Evolutionary conservation across 495 filamentous ascomycete genomes (phyloP).

Genomic region (Annulohypoxylon maeteangense): DNA sequence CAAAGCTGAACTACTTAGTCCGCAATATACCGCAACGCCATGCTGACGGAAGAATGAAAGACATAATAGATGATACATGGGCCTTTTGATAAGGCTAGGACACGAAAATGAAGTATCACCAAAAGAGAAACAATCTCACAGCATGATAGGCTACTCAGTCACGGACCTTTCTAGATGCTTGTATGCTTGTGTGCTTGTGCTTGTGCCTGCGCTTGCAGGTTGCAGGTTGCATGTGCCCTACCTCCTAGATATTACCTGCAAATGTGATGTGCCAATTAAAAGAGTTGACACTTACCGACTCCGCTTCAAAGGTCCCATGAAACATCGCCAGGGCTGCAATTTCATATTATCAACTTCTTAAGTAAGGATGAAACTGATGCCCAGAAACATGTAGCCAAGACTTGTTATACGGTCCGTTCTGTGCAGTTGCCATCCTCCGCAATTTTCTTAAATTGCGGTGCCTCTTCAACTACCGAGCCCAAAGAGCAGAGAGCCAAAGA

Average conservation of each 20-base stretch:
- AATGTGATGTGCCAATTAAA: slow-evolving; percentile 11
- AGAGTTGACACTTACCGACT: neutral
- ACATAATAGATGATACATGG: too few relatives aligned
- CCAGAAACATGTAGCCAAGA: slow-evolving; percentile 14
- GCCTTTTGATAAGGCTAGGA: slow-evolving; percentile 18
- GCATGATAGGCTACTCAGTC: slow-evolving; percentile 11
- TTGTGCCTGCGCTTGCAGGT: neutral
- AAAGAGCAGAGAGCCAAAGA: too few relatives aligned
- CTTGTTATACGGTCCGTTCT: neutral
- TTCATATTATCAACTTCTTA: neutral
- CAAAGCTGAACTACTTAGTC: slow-evolving; percentile 38
- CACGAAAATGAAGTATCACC: neutral
- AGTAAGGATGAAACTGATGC: slow-evolving; percentile 2
- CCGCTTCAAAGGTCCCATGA: slow-evolving; percentile 8
- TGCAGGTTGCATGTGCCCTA: slow-evolving; percentile 14
- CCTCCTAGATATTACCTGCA: neutral
- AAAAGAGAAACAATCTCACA: neutral
- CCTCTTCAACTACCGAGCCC: slow-evolving; percentile 17
- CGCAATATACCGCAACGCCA: slow-evolving; percentile 6
- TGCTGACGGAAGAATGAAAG: slow-evolving; percentile 24
- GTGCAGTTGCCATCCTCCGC: neutral
- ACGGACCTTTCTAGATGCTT: neutral
- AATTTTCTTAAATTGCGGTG: neutral
- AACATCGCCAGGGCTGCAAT: slow-evolving; percentile 9
- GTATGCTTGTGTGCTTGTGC: too few relatives aligned